Conservation (phyloP, 2,329 filamentous ascomycete species). For the Sporothrix pseudoabietina region DNA sequence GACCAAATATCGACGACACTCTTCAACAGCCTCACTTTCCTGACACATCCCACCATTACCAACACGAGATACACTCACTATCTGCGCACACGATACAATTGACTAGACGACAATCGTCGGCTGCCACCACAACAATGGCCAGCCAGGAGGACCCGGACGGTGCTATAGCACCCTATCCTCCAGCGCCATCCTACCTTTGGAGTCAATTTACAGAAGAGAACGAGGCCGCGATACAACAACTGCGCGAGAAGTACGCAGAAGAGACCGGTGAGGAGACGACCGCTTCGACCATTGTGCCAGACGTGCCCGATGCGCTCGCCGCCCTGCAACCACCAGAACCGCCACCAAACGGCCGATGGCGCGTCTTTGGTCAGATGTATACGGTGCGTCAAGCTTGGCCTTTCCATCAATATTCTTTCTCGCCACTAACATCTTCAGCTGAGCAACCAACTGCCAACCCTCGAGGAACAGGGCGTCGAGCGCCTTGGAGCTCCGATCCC, state of each 20-base stretch:
- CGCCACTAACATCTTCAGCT: constrained; percentile 44
- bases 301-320: constrained; percentile 70
- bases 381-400: constrained; percentile 45
- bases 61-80: background rate
- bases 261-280: constrained; percentile 37
- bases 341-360: constrained; percentile 70
- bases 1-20: background rate
- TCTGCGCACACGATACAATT: background rate
- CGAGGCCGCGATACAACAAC: constrained; percentile 55
- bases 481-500: constrained; percentile 61
- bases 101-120: background rate
- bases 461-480: constrained; percentile 70
- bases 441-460: constrained; percentile 63
- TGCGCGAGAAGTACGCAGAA: constrained; percentile 47
- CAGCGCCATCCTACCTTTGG: constrained; percentile 82
- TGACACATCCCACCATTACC: background rate
- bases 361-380: constrained; percentile 71
- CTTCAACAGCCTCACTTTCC: background rate
- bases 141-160: constrained; percentile 47
- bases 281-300: constrained; percentile 44
- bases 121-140: constrained; percentile 55
- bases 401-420: too few relatives aligned
- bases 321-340: constrained; percentile 80
- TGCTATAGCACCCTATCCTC: constrained; percentile 55
- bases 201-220: constrained; percentile 81